Evolutionary conservation across 345 rosid genomes (phyloP).

Genomic region (Physaria fendleri): DNA sequence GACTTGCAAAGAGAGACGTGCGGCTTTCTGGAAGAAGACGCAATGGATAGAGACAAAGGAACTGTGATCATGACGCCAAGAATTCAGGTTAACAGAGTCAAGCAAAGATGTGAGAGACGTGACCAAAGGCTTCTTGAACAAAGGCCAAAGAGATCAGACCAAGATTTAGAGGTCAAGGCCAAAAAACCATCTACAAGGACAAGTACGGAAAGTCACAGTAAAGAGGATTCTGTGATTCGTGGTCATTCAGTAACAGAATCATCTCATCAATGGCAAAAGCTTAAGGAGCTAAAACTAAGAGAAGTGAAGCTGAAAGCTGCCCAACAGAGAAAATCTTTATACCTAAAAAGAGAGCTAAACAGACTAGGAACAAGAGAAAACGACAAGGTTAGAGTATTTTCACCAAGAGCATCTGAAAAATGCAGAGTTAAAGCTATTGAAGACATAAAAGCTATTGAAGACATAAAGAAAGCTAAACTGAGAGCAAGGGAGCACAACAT

Average conservation of each 20-base stretch:
- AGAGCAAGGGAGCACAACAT: slow-evolving; percentile 35
- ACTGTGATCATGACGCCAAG: slow-evolving; percentile 56
- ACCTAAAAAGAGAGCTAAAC: slow-evolving; percentile 48
- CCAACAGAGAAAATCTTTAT: slow-evolving; percentile 64
- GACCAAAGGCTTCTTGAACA: slow-evolving; percentile 31
- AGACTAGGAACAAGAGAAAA: slow-evolving; percentile 40
- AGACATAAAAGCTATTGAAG: no score
- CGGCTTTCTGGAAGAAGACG: slow-evolving; percentile 23
- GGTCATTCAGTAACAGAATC: slow-evolving; percentile 21
- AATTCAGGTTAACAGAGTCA: slow-evolving; percentile 30
- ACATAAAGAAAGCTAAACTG: slow-evolving; percentile 47
- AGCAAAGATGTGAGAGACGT: slow-evolving; percentile 32
- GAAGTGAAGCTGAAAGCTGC: slow-evolving; percentile 42
- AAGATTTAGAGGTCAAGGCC: slow-evolving; percentile 12
- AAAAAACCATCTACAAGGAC: slow-evolving; percentile 23
- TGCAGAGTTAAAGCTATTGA: slow-evolving; percentile 59
- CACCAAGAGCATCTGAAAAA: slow-evolving; percentile 57
- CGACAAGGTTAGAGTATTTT: slow-evolving; percentile 44
- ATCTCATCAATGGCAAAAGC: slow-evolving; percentile 30
- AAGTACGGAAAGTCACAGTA: slow-evolving; percentile 23
- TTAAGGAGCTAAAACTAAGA: slow-evolving; percentile 42
- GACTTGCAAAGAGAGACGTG: slow-evolving; percentile 28
- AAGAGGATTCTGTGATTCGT: slow-evolving; percentile 22
- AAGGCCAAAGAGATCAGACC: slow-evolving; percentile 27
- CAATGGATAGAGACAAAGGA: slow-evolving; percentile 22